These are phyloP conservation scores for Colletotrichum simmondsii DNA, from an alignment of 2,329 filamentous ascomycete genomes.

Conservation along the genomic window DNA sequence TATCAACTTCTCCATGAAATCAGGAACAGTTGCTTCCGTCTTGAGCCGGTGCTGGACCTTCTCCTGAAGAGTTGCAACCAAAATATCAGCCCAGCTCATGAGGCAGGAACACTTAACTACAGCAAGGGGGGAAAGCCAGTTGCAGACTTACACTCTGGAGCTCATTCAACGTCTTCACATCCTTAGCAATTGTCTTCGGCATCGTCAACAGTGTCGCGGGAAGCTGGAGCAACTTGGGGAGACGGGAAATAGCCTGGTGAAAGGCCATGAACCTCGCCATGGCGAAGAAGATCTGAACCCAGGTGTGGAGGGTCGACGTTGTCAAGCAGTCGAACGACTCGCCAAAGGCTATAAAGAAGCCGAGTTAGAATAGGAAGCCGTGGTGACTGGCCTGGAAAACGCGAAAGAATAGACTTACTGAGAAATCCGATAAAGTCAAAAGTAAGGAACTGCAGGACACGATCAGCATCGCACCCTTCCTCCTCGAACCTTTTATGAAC, in stretches of 20 bases:
- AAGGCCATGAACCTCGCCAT: conserved; percentile 21
- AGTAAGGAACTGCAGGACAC: conserved; percentile 31
- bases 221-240: neutral
- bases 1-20: conserved; percentile 15
- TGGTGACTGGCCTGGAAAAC: too few species aligned
- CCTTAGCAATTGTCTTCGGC: neutral
- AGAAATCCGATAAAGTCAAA: conserved; percentile 45
- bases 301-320: conserved; percentile 37
- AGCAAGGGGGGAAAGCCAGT: too few species aligned
- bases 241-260: neutral
- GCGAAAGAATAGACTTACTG: too few species aligned
- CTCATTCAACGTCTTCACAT: neutral
- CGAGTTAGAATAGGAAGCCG: too few species aligned
- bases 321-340: conserved; percentile 41
- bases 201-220: neutral
- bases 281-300: conserved; percentile 39
- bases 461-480: neutral
- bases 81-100: neutral
- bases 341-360: conserved; percentile 36
- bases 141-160: conserved; percentile 1
- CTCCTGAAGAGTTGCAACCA: neutral
- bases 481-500: too few species aligned
- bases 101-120: neutral
- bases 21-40: neutral
- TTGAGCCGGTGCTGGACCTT: conserved; percentile 1